Base-by-base conservation (phyloP, 495 filamentous ascomycete genomes). In the Tuber aestivum region DNA sequence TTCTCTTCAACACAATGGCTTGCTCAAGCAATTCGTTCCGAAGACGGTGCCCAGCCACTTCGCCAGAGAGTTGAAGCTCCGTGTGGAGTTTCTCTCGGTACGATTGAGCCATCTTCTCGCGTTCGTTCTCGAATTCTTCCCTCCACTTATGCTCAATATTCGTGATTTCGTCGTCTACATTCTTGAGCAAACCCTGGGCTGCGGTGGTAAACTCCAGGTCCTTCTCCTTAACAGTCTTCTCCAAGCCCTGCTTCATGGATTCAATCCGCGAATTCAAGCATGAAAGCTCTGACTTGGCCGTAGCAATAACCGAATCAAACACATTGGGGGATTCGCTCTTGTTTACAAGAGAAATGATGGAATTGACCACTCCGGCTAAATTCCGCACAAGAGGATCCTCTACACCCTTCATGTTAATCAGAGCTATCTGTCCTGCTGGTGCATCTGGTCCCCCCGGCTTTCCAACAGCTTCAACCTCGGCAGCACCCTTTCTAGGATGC, bases 281-380 rank as follows among this genome's bases (percentile, higher is more conserved):
- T 79, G 86, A 85, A n/a, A 99, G 85, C 80, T 95, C 92, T 40
- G 87, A 86, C 87, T 97, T 97, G 71, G 94, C 95, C 85, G 93
- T 92, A 61, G 87, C 84, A 72, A 99, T 89, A 4, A 93, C 91
- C 32, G 87, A 86, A 48, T 87, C 89, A 84, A 94, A 97, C 83
- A 91, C 93, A 77, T 86, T 85, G 73, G 89, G 87, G 72, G 89
- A 86, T 74, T 91, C 89, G 80, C 97, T 94, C 73, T 92, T 90
- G 83, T 97, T 97, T 74, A 97, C 90, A 42, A 95, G 92, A 2
- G 92, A 90, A 83, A 99, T 97, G 83, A 99, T 91, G 84, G 95
- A 92, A 85, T 99, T 99, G 78, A 98, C 87, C 82, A 95, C 94
- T 85, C 92, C 95, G 73, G 95, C 92, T n/a, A 99, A 86, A 82